Conservation (phyloP, 108 stramenopile species). For the Parietichytrium sp. region DNA sequence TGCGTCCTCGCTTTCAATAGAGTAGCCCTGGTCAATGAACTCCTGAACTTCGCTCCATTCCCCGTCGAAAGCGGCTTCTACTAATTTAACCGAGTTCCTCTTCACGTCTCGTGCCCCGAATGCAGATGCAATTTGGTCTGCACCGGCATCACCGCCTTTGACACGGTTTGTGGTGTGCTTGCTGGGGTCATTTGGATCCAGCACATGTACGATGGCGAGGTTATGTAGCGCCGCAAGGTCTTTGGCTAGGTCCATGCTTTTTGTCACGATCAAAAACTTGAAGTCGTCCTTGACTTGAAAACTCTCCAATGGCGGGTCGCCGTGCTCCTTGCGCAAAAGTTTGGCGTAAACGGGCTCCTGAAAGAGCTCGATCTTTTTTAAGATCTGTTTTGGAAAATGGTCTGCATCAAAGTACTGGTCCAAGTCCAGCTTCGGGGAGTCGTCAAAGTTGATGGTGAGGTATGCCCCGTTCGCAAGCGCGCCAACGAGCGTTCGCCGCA, state of each 20-base stretch:
- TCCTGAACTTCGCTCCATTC: constrained; percentile 48
- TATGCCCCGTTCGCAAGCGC: constrained; percentile 40
- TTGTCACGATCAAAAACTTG: constrained; percentile 40
- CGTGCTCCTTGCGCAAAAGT: constrained; percentile 40
- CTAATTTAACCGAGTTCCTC: constrained; percentile 43
- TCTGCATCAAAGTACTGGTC: constrained; percentile 40
- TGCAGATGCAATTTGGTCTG: constrained; percentile 41
- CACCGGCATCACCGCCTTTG: neutral
- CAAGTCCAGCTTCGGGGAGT: constrained; percentile 31
- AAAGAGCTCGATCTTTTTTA: constrained; percentile 41
- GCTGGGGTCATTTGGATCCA: constrained; percentile 32
- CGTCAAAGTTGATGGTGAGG: constrained; percentile 43
- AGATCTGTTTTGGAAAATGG: constrained; percentile 43
- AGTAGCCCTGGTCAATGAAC: constrained; percentile 47
- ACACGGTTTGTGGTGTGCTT: neutral
- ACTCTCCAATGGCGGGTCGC: constrained; percentile 43
- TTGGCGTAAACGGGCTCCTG: constrained; percentile 41
- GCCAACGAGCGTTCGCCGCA: constrained; percentile 47
- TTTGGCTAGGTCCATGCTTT: neutral
- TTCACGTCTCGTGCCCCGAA: constrained; percentile 49
- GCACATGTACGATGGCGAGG: constrained; percentile 41
- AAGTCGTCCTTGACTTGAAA: constrained; percentile 44
- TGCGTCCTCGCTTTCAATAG: constrained; percentile 47
- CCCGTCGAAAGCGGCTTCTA: constrained; percentile 56
- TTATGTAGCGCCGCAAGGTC: neutral